Evolutionary conservation across 2,329 filamentous ascomycete genomes (phyloP), one percentile per base, ranked within the genome.

Genomic region (Fusarium domesticum): DNA sequence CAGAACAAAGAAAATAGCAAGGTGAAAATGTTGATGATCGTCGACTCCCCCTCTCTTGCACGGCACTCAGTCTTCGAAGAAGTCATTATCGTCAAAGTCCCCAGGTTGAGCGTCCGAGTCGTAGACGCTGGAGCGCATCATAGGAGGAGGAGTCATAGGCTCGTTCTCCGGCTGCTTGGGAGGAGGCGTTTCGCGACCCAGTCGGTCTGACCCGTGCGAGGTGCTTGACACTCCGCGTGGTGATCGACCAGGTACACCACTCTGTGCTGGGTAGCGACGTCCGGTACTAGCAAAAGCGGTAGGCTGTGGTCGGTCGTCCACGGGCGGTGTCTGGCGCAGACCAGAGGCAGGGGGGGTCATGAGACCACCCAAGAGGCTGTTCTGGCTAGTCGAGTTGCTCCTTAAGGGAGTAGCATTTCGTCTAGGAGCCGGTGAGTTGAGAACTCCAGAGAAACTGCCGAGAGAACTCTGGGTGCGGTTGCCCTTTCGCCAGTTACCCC

Each of bases 401-500:
- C 78, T 83, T 7, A 83, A 84, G 5, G 84, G 84, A 1, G 84
- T 87, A 35, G 71, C 68, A 46, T 67, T 71, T 37, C 62, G 65
- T 28, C 58, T 62, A 8, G 63, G 49, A 1, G 66, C 66, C 12
- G 76, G 71, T 6, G 76, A 73, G 39, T 68, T 70, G 30, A 73
- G 57, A 18, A 67, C 69, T 10, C 73, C 68, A 39, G 80, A 73
- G 34, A 81, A 59, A 60, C 72, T 70, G 42, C 65, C 64, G 51
- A 76, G 72, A 14, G 70, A 69, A 6, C 69, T 69, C 43, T 80
- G 78, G 57, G 74, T 77, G 15, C 78, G 79, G 57, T 75, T 77
- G 14, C 78, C 80, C 64, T 86, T 92, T 40, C 91, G 84, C 92
- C 92, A 96, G 66, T 85, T 96, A 36, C 89, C 91, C 81, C 91